Percentiles rank a stretch among this genome's conserved stretches.
phyloP scores from a whole-genome alignment of 305 asterid genomes.

The Nicotiana rustica region DNA sequence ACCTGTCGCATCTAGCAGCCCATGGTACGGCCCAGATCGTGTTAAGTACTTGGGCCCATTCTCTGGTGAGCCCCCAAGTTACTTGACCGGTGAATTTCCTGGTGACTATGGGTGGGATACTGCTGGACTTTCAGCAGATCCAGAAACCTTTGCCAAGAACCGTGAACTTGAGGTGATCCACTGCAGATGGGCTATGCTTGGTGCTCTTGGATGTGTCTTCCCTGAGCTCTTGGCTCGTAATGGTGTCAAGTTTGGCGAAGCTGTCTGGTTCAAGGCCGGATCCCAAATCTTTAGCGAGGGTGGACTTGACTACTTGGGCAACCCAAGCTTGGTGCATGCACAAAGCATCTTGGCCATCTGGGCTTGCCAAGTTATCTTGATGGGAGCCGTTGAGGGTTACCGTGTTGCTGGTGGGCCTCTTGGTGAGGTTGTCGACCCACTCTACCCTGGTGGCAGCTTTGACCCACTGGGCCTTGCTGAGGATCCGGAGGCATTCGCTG shows the following conservation, averaged over 20 bases:
- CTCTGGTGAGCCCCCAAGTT: slow-evolving; percentile 46
- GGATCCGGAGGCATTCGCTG: slow-evolving; percentile 42
- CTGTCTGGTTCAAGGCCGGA: slow-evolving; percentile 47
- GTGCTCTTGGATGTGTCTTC: slow-evolving; percentile 47
- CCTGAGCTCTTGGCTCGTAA: slow-evolving; percentile 44
- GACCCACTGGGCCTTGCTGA: slow-evolving; percentile 46
- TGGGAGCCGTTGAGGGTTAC: slow-evolving; percentile 48
- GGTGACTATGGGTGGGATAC: slow-evolving; percentile 49
- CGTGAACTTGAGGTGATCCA: slow-evolving; percentile 48
- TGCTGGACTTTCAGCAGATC: slow-evolving; percentile 47
- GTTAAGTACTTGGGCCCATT: slow-evolving; percentile 47
- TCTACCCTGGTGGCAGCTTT: slow-evolving; percentile 44
- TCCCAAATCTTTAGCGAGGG: slow-evolving; percentile 47
- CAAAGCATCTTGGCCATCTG: slow-evolving; percentile 49
- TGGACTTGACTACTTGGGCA: slow-evolving; percentile 49
- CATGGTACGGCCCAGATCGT: slow-evolving; percentile 44
- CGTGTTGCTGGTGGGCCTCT: slow-evolving; percentile 46
- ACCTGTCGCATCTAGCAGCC: slow-evolving; percentile 33
- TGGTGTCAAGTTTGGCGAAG: slow-evolving; percentile 47
- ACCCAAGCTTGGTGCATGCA: slow-evolving; percentile 47
- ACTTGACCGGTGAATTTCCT: slow-evolving; percentile 44
- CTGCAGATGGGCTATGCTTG: slow-evolving; percentile 50
- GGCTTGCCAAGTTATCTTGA: slow-evolving; percentile 44
- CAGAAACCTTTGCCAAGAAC: slow-evolving; percentile 46
- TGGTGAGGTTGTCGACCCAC: slow-evolving; percentile 42